A percentile compares a stretch with the other conserved stretches of the same genome.
These are phyloP conservation scores for Vigna mungo DNA, from an alignment of 306 rosid genomes.

Conservation along the genomic window DNA sequence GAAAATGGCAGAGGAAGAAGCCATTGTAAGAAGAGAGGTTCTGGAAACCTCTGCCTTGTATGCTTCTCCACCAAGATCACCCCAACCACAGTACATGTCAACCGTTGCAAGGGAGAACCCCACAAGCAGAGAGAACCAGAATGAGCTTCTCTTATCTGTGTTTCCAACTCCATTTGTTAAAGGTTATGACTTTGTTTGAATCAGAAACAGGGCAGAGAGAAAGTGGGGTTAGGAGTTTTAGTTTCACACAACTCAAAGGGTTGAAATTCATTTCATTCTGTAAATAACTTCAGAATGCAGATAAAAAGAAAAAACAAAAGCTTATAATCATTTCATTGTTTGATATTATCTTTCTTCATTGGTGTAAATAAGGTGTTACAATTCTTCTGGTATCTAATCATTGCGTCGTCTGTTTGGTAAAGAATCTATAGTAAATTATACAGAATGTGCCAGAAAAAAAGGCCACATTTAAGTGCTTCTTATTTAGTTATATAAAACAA, in stretches of 20 bases:
- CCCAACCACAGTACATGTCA: slow-evolving; percentile 50
- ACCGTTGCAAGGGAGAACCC: slow-evolving; percentile 75
- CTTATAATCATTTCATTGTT: too few relatives aligned
- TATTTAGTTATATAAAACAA: too few relatives aligned
- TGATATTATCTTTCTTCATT: too few relatives aligned
- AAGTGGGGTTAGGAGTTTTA: slow-evolving; percentile 31
- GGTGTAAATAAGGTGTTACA: too few relatives aligned
- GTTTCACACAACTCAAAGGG: neutral
- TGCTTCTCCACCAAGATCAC: slow-evolving; percentile 79
- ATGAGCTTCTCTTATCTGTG: slow-evolving; percentile 42
- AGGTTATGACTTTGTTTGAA: slow-evolving; percentile 45
- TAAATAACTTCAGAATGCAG: slow-evolving; percentile 6
- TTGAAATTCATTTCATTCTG: slow-evolving; percentile 27
- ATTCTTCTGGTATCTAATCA: too few relatives aligned
- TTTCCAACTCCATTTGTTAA: slow-evolving; percentile 63
- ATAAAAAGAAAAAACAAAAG: too few relatives aligned
- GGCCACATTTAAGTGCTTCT: too few relatives aligned
- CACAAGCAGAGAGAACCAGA: slow-evolving; percentile 46
- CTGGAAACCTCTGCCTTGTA: slow-evolving; percentile 62
- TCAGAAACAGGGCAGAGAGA: neutral
- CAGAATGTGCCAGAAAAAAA: too few relatives aligned
- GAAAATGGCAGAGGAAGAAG: slow-evolving; percentile 57
- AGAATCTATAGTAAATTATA: too few relatives aligned
- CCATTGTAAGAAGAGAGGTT: slow-evolving; percentile 60
- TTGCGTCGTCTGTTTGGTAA: too few relatives aligned